Conservation (phyloP, 2,329 filamentous ascomycete species). For the Botrytis squamosa region DNA sequence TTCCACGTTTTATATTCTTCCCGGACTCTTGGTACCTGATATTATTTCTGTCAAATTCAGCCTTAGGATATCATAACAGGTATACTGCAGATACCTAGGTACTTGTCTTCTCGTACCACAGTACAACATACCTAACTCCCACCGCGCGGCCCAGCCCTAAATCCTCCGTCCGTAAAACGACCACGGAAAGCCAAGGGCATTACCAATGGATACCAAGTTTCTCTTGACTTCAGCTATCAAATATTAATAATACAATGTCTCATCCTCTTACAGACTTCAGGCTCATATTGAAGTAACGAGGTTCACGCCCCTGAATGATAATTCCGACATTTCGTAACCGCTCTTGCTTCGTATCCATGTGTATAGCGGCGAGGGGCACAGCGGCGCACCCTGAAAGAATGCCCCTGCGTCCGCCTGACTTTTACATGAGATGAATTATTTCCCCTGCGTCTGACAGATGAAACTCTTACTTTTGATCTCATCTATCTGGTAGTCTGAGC, state of each 20-base stretch:
- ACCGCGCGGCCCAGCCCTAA: not conserved
- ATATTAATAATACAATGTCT: not conserved
- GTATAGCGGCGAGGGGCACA: constrained; percentile 11
- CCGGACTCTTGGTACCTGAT: not conserved
- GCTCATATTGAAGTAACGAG: not conserved
- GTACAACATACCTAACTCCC: not conserved
- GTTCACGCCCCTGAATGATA: not conserved
- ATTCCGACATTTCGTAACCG: not conserved
- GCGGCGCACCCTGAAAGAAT: not conserved
- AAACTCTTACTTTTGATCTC: not conserved
- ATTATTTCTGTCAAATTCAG: not conserved
- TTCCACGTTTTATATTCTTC: not conserved
- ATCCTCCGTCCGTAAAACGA: not conserved
- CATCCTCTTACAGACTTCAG: not conserved
- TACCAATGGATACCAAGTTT: not conserved
- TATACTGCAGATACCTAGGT: no score
- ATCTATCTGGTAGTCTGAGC: not conserved
- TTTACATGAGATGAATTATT: constrained; percentile 11
- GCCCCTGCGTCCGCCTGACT: constrained; percentile 1
- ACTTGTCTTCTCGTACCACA: not conserved
- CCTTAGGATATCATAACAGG: not conserved
- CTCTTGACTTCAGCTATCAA: not conserved
- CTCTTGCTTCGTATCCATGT: not conserved
- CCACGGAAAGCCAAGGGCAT: not conserved
- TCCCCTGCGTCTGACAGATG: not conserved